Base-by-base conservation (phyloP, 2,329 filamentous ascomycete species). In the Colletotrichum musae region DNA sequence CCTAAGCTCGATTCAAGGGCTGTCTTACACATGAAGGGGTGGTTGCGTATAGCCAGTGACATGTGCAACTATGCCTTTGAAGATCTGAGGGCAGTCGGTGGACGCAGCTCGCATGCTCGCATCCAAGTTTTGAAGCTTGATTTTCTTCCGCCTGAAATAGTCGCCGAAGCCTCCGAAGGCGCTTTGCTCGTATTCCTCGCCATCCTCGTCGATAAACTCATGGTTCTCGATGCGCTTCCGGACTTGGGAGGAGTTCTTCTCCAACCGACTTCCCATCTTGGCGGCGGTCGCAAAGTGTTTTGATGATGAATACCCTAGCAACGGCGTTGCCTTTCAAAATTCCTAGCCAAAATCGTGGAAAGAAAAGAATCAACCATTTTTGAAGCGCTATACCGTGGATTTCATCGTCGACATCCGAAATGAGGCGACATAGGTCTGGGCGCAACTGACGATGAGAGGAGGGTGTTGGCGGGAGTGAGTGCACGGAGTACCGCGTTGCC, bases 21-120 rank as follows among this genome's bases (percentile, higher is more conserved):
- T 6, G 12, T 78, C 85, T 75, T 75, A 85, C 85, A 97, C 90
- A 74, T 94, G 95, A 61, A 98, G 84, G 1, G 95, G 94, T 1
- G 96, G 96, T 75, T 98, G 95, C 0, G 96, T 99, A 78, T 98
- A 99, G 57, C 96, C 96, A 74, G 95, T 97, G 26, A 99, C 92
- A 80, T 98, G 94, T 10, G 92, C 94, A 13, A 97, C 94, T 9
- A 98, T 87, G 0, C 94, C 94, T 73, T 92, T 94, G 85, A 99
- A 99, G 60, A 99, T 94, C 71, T 89, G 90, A 10, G 94, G 94
- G 72, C 93, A 94, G 73, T 92, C 90, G 0, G 83, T 80, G 1
- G 91, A 88, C 4, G 89, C 84, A 39, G 92, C 87, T 68, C 95
- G 91, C 52, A 97, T 85, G 62, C 97, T 89, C 9, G 91, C 91